Evolutionary conservation across 306 rosid species (phyloP).

Genomic region (Quercus cerris): DNA sequence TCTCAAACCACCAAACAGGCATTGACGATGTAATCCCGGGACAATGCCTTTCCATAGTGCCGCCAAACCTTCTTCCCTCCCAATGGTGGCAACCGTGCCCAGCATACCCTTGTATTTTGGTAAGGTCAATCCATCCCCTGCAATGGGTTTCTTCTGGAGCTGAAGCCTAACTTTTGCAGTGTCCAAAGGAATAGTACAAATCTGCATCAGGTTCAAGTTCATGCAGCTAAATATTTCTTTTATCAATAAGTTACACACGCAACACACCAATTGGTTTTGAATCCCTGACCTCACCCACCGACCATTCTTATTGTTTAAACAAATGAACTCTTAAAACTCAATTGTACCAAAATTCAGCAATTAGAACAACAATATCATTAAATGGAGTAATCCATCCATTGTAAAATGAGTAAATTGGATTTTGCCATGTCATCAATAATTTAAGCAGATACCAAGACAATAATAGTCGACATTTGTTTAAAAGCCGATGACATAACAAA

Average conservation of each 20-base stretch:
- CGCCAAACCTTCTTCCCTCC: constrained; percentile 88
- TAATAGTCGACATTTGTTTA: no score
- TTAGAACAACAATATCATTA: constrained; percentile 3
- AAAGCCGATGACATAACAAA: no score
- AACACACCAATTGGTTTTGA: no score
- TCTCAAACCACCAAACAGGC: constrained; percentile 85
- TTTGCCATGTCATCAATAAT: no score
- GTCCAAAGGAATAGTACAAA: constrained; percentile 89
- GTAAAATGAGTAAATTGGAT: no score
- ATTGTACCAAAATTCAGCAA: constrained; percentile 1
- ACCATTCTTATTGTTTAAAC: no score
- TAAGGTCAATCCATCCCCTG: constrained; percentile 50
- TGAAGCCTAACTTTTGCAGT: constrained; percentile 99
- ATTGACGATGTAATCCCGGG: constrained; percentile 94
- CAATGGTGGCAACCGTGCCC: constrained; percentile 90
- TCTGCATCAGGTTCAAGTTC: constrained; percentile 40
- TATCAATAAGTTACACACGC: no score
- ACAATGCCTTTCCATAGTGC: constrained; percentile 95
- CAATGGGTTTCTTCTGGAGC: constrained; percentile 74
- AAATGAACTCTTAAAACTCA: constrained; percentile 5
- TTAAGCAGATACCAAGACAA: no score
- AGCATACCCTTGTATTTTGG: constrained; percentile 93
- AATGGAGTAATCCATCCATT: neutral
- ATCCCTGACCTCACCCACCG: no score
- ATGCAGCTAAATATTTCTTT: constrained; percentile 1